phyloP scores from a whole-genome alignment of 169 alveolate species.

The Blepharisma undulans region DNA sequence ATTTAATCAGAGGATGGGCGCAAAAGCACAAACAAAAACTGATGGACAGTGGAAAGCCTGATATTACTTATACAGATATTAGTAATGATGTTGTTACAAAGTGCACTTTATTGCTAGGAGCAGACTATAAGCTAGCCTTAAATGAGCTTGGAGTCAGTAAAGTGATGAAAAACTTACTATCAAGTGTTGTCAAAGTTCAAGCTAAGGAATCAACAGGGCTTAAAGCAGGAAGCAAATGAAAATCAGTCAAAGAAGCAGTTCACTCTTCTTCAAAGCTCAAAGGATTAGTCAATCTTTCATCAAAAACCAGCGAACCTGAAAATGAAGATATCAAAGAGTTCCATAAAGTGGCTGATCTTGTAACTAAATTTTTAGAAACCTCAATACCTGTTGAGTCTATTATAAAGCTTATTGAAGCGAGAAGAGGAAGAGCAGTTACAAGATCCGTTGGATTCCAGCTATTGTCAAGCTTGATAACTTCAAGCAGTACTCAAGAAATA shows the following conservation, averaged over 20 bases:
- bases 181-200: not conserved
- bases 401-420: not conserved
- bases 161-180: constrained; percentile 21
- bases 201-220: not conserved
- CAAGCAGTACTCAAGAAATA: not conserved
- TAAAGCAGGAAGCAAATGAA: constrained; percentile 25
- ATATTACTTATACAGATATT: not conserved
- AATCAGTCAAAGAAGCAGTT: constrained; percentile 24
- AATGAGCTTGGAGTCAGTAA: constrained; percentile 11
- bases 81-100: constrained; percentile 20
- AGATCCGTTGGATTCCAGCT: not conserved
- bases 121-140: not conserved
- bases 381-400: not conserved
- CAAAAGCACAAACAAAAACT: constrained; percentile 14
- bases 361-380: not conserved
- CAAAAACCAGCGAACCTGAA: not conserved
- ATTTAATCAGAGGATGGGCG: constrained; percentile 19
- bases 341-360: not conserved
- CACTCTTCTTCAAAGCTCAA: not conserved
- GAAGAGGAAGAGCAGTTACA: constrained; percentile 16
- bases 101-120: not conserved
- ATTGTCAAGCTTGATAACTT: not conserved
- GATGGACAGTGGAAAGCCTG: constrained; percentile 6
- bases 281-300: not conserved
- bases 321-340: not conserved